Percentiles rank a stretch among this genome's conserved stretches.
phyloP scores from a whole-genome alignment of 176 grass and related monocot species.

The Bonia amplexicaulis region DNA sequence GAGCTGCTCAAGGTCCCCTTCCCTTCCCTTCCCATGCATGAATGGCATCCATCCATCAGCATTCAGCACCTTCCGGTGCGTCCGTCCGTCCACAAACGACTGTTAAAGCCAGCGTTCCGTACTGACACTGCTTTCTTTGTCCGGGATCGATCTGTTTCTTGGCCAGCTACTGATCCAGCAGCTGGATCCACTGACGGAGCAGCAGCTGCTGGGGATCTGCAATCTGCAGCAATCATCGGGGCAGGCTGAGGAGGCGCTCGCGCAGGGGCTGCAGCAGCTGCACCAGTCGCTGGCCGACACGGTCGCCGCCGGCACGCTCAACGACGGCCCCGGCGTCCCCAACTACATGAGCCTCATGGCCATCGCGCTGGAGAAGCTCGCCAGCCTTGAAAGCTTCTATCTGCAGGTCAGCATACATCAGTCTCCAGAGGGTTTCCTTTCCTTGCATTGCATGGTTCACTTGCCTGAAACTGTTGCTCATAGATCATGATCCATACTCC shows the following conservation, averaged over 20 bases:
- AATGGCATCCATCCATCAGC: neutral
- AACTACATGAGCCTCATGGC: constrained; percentile 72
- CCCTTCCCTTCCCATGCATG: neutral
- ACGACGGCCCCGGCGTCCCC: constrained; percentile 36
- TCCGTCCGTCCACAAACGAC: neutral
- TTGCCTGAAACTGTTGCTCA: neutral
- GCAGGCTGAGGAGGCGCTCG: constrained; percentile 88
- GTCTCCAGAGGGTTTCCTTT: neutral
- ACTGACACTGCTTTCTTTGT: neutral
- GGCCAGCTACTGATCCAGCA: constrained; percentile 63
- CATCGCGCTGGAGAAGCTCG: constrained; percentile 63
- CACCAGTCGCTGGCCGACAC: constrained; percentile 62
- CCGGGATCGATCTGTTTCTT: neutral
- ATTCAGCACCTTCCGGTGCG: neutral
- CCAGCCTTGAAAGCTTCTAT: constrained; percentile 75
- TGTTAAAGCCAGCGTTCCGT: neutral
- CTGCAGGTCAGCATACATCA: constrained; percentile 44
- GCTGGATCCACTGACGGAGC: constrained; percentile 87
- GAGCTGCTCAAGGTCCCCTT: constrained; percentile 76
- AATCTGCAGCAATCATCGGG: constrained; percentile 79
- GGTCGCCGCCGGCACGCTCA: constrained; percentile 61
- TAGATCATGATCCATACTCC: neutral
- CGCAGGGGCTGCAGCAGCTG: constrained; percentile 72
- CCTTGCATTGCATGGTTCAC: neutral
- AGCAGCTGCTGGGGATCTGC: constrained; percentile 74